Base-by-base conservation (phyloP, 23 red algal species). In the Cyanidioschyzon merolae region DNA sequence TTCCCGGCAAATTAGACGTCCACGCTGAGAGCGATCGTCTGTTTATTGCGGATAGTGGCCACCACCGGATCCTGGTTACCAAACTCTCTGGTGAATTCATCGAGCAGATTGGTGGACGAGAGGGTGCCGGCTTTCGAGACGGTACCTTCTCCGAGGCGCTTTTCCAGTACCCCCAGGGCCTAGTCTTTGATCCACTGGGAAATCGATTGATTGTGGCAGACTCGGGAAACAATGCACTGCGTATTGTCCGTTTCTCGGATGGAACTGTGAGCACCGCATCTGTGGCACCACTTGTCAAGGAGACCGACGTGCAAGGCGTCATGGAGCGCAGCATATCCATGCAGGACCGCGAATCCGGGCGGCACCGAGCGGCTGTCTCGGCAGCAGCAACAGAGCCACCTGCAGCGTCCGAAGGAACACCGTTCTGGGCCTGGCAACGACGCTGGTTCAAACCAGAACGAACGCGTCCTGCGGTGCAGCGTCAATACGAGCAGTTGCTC, bases 161-260 rank as follows among this genome's bases (percentile, higher is more conserved):
- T 17, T 96, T 96, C 83, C 67, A 86, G 37, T 40, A 74, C 34
- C 92, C 92, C 26, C 87, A 96, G 74, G 92, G 92, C 15, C 39
- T 96, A 1, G 74, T 40, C 3, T 85, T 87, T 37, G 30, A 76
- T 67, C 50, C 74, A 0, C 57, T 71, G 0, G 58, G 75, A 17
- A 59, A 78, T 50, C 41, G 74, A 1, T 75, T 96, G 45, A 82
- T 82, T 34, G 83, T 96, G 16, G 87, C 87, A 0, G 92, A 96
- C 57, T 87, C 80, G 32, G 85, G 86, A 54, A 88, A 86, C 68
- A 77, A 96, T 63, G 92, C 92, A 2, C 74, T 96, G 37, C 86
- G 92, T 26, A 79, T 82, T 24, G 82, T 90, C 15, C 34, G 88
- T 58, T 39, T 87, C 2, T 36, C 59, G 34, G 67, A 83, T 34